Base-by-base conservation (phyloP, 208 protist genomes). In the Leishmania martiniquensis region DNA sequence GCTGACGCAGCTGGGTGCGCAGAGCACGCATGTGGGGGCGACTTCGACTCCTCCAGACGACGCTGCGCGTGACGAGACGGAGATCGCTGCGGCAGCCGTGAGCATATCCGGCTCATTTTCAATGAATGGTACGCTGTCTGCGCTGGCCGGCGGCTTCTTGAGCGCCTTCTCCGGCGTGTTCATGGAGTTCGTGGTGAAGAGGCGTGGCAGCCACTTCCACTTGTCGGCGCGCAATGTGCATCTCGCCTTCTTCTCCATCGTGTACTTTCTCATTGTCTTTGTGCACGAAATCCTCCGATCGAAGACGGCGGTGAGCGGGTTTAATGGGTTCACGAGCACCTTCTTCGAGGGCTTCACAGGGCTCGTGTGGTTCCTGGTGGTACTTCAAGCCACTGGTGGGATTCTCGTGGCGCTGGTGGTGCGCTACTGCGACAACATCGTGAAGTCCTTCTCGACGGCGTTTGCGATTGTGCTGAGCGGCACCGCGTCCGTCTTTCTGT, bases 401-500 rank as follows among this genome's bases (percentile, higher is more conserved):
- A 75, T 96, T 17, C 45, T 96, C 12, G 86, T 96, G 20, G 91
- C 89, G 2, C 22, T 94, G 44, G 88, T 94, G 0, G 71, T 96
- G 54, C 83, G 87, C 59, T 90, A 96, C 83, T 84, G 89, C 22
- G 86, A 93, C 85, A 94, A 92, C 84, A 93, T 96, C 20, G 76
- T 94, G 37, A 94, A 94, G 74, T 76, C 85, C 0, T 94, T 96
- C 78, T 88, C 89, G 17, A 89, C 87, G 2, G 87, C 80, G 0
- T 72, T 84, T 10, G 55, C 87, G 1, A 93, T 93, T 60, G 74
- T 92, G 17, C 54, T 93, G 42, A 86, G 78, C 39, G 84, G 85
- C 12, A 76, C 85, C 2, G 82, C 77, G 29, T 91, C 85, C 3
- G 77, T 80, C 22, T 84, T 83, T 57, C 74, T 91, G 29, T 85